Percentiles rank a stretch among this genome's conserved stretches.
Evolutionary conservation across 176 grass and related monocot genomes (phyloP).

Genomic region (barley (Hordeum vulgare)): MorexV3_pseudomolecules_assembly NC_058524.1:49046980-49047479

Average conservation of each 20-base stretch:
- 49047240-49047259: neutral
- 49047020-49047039: neutral
- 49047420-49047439: neutral
- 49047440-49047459: neutral
- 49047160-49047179: neutral
- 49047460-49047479: neutral
- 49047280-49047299: neutral
- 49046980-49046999: neutral
- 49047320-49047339: neutral
- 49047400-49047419: neutral
- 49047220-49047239: neutral
- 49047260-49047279: neutral
- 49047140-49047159: neutral
- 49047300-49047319: neutral
- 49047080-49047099: neutral
- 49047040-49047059: neutral
- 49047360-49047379: neutral
- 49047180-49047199: neutral
- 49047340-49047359: neutral
- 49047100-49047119: neutral
- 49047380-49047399: neutral
- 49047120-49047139: neutral
- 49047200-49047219: neutral
- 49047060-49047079: neutral
- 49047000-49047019: neutral